Evolutionary conservation across 225 moss, liverwort and hornwort genomes (phyloP).

Genomic region (Straminergon stramineum): DNA sequence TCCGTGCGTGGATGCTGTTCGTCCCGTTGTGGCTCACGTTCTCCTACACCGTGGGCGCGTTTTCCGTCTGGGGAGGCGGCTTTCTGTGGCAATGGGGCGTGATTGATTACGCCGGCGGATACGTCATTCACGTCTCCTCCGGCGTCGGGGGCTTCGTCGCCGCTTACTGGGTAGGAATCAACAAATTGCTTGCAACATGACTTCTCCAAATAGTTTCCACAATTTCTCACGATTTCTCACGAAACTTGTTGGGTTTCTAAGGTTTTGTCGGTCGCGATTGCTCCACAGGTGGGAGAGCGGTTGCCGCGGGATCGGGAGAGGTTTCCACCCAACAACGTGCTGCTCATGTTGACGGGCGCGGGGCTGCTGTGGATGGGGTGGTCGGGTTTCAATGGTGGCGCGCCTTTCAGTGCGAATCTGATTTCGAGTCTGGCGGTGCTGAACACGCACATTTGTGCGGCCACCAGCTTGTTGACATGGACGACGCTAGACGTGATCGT

Average conservation of each 20-base stretch:
- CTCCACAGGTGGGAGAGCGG: slow-evolving; percentile 26
- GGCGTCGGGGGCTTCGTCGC: slow-evolving; percentile 37
- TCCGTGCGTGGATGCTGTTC: slow-evolving; percentile 50
- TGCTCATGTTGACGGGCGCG: slow-evolving; percentile 42
- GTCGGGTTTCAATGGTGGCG: slow-evolving; percentile 51
- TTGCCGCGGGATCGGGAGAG: slow-evolving; percentile 34
- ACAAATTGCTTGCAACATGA: not conserved
- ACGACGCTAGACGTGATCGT: slow-evolving; percentile 35
- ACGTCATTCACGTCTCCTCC: slow-evolving; percentile 44
- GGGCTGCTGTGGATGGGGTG: slow-evolving; percentile 53
- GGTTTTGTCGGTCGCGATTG: not conserved
- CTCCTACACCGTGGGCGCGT: slow-evolving; percentile 44
- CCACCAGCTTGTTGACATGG: slow-evolving; percentile 40
- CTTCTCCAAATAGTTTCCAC: not conserved
- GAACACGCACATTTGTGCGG: slow-evolving; percentile 46
- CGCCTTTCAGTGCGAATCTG: slow-evolving; percentile 26
- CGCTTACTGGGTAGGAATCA: slow-evolving; percentile 33
- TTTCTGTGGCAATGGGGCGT: slow-evolving; percentile 53
- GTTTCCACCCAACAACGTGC: slow-evolving; percentile 46
- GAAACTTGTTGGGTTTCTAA: not conserved
- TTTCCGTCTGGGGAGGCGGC: slow-evolving; percentile 42
- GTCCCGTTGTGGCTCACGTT: slow-evolving; percentile 46
- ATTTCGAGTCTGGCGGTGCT: slow-evolving; percentile 22
- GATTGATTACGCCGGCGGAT: slow-evolving; percentile 44
- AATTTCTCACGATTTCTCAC: not conserved